Evolutionary conservation across 2,329 filamentous ascomycete genomes (phyloP).

Genomic region (Cryphonectria radicalis): DNA sequence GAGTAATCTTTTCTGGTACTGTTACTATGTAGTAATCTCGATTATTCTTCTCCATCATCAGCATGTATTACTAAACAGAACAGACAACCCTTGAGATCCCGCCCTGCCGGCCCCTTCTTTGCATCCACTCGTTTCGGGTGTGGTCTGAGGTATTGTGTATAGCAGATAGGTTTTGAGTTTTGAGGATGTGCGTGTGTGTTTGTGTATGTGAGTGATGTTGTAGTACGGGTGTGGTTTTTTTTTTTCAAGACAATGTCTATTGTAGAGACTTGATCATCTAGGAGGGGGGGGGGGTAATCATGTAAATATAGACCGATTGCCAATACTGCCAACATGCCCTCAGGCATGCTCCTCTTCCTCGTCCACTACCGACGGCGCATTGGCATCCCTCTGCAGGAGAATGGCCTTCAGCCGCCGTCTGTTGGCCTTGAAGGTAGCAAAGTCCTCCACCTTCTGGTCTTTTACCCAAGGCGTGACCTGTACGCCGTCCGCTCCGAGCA

Average conservation of each 20-base stretch:
- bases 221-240: no score
- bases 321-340: no score
- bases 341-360: constrained; percentile 31
- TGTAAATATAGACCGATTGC: not conserved
- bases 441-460: constrained; percentile 56
- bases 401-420: constrained; percentile 50
- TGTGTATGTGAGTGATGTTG: no score
- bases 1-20: no score
- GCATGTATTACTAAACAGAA: no score
- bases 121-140: not conserved
- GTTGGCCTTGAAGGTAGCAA: constrained; percentile 50
- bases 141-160: not conserved
- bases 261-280: no score
- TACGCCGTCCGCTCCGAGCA: constrained; percentile 55
- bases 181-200: no score
- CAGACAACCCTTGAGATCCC: no score
- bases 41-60: not conserved
- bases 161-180: no score
- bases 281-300: not conserved
- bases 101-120: not conserved
- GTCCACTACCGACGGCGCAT: constrained; percentile 49
- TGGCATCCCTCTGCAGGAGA: constrained; percentile 48
- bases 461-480: constrained; percentile 63
- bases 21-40: not conserved
- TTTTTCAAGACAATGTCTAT: no score